Evolutionary conservation across 2,329 filamentous ascomycete genomes (phyloP).

Genomic region (Hypoxylon sp.): DNA sequence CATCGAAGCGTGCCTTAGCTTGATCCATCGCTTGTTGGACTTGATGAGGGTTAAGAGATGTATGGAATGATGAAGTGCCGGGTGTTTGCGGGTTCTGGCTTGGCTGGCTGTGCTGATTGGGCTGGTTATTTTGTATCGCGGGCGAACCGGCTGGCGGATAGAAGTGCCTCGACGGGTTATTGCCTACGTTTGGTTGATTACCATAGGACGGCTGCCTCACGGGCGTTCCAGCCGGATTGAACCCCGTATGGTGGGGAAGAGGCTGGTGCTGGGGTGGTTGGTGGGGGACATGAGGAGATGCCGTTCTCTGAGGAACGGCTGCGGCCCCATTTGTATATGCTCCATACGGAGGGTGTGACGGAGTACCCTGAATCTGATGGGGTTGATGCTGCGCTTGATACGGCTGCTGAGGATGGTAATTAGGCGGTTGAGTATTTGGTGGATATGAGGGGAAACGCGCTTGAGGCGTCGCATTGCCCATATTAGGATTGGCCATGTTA

Average conservation of each 20-base stretch:
- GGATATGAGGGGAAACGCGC: slow-evolving; percentile 51
- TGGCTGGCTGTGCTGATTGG: slow-evolving; percentile 44
- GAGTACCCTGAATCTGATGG: slow-evolving; percentile 46
- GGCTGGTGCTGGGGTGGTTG: slow-evolving; percentile 51
- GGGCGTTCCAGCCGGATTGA: slow-evolving; percentile 50
- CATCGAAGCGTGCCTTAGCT: slow-evolving; percentile 54
- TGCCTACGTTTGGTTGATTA: slow-evolving; percentile 49
- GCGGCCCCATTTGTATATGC: slow-evolving; percentile 53
- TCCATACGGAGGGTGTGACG: slow-evolving; percentile 50
- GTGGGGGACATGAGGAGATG: slow-evolving; percentile 54
- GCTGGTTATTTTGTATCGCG: slow-evolving; percentile 48
- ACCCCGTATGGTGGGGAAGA: slow-evolving; percentile 50
- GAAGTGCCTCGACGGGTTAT: slow-evolving; percentile 48
- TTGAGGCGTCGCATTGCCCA: slow-evolving; percentile 60
- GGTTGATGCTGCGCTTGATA: slow-evolving; percentile 50
- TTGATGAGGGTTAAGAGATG: slow-evolving; percentile 53
- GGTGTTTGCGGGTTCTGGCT: slow-evolving; percentile 31
- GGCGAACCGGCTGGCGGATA: slow-evolving; percentile 50
- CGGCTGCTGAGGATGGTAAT: slow-evolving; percentile 47
- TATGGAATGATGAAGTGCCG: slow-evolving; percentile 49
- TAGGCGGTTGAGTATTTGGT: slow-evolving; percentile 48
- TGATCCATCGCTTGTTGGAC: slow-evolving; percentile 56
- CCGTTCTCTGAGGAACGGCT: slow-evolving; percentile 50
- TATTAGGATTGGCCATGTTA: slow-evolving; percentile 57
- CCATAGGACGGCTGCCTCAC: slow-evolving; percentile 51